Evolutionary conservation across 805 yeast species (phyloP), one percentile per base, ranked within the genome.

Genomic region (Starmera dryadoides): DNA sequence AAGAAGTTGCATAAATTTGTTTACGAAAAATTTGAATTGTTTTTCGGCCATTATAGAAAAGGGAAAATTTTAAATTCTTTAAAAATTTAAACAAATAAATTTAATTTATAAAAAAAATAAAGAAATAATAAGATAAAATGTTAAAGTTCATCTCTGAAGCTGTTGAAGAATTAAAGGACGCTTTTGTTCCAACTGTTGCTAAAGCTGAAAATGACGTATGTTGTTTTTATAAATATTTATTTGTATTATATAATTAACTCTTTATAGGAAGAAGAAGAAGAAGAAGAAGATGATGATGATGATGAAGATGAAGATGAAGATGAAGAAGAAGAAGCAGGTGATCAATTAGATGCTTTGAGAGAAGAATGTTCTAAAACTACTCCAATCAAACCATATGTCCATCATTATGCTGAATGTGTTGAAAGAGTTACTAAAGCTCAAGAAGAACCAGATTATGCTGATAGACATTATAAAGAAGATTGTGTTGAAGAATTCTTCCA

Each of bases 401-500:
- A 89, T 68, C 97, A 89, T 68, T 88, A 82, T 68, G 80, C 84
- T 47, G 96, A 89, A 68, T 91, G 98, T 76, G 80, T 80, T 43
- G 97, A 86, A 69, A 87, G 97, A 73, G 98, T 91, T 49, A 79
- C 93, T 49, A 77, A 81, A 63, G 95, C 80, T 54, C 75, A 72
- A 71, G 86, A 88, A 69, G 89, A 86, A 59, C 83, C 76, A 51
- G 95, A 71, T 53, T 89, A 91, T 62, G 96, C 67, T 22, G 81
- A 83, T 42, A 76, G 75, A 55, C 79, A 72, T 10, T 73, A 86
- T 74, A 91, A 91, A 69, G 98, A 91, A 73, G 97, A 91, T 69
- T 91, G 98, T 75, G 83, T 91, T 46, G 98, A 91, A 69, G 98
- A 91, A 69, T 91, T 85, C 66, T 91, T 91, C 87, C 98, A 93